Percentiles rank a stretch among this genome's conserved stretches.
Conservation (phyloP, 2,329 filamentous ascomycete genomes). For the Monosporascus sp. region DNA sequence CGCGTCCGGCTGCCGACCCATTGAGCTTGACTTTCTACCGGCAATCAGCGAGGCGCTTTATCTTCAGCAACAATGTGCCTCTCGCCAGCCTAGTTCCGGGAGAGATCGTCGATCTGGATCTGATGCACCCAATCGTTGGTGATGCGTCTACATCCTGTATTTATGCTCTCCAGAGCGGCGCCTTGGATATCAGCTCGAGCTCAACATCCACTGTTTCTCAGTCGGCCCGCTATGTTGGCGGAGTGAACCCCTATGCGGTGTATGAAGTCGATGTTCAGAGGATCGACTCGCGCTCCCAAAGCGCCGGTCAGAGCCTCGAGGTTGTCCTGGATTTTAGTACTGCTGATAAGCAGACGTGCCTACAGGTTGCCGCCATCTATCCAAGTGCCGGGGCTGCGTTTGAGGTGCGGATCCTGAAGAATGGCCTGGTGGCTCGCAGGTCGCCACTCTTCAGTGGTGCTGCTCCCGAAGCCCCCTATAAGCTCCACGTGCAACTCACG, state of each 20-base stretch:
- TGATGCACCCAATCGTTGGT: conserved; percentile 1
- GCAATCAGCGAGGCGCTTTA: conserved; percentile 1
- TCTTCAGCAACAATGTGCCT: conserved; percentile 1
- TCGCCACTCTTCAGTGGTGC: not conserved
- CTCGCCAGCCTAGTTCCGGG: not conserved
- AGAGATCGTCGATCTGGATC: not conserved
- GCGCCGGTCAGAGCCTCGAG: not conserved
- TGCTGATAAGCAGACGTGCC: not conserved
- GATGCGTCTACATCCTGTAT: not conserved
- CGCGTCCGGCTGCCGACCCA: conserved; percentile 3
- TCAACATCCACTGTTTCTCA: not conserved
- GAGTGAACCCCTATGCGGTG: conserved; percentile 1
- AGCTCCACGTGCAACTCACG: not conserved
- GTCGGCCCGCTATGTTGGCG: not conserved
- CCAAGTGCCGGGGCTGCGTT: not conserved
- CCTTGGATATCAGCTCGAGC: not conserved
- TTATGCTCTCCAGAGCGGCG: not conserved
- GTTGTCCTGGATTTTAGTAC: not conserved
- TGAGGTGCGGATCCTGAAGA: not conserved
- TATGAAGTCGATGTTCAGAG: not conserved
- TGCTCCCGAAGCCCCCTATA: not conserved
- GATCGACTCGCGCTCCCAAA: not conserved
- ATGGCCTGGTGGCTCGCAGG: not conserved
- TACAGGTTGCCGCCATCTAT: not conserved
- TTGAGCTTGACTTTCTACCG: conserved; percentile 4